phyloP scores from a whole-genome alignment of 169 alveolate species.

The Plasmodium knowlesi region DNA sequence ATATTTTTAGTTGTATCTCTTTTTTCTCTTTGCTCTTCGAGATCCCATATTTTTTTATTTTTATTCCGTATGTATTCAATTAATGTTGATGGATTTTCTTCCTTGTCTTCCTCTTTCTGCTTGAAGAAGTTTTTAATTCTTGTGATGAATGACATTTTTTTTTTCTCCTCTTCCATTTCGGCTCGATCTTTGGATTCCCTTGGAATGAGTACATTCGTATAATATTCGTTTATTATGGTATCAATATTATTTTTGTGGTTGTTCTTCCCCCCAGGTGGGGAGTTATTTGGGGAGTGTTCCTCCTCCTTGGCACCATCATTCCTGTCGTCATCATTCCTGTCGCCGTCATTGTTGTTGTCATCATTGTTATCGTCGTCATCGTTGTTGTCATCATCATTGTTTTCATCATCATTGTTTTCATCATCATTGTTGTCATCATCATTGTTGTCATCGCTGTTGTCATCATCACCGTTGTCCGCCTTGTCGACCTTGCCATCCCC shows the following conservation, averaged over 20 bases:
- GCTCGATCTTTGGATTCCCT: neutral
- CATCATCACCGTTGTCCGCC: neutral
- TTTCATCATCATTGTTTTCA: neutral
- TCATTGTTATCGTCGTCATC: neutral
- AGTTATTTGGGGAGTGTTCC: neutral
- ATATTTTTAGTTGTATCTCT: neutral
- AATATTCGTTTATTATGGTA: neutral
- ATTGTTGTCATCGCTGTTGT: neutral
- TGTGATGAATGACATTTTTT: neutral
- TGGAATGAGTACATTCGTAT: neutral
- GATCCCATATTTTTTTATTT: neutral
- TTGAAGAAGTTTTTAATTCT: neutral
- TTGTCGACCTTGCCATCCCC: neutral
- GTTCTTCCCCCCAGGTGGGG: neutral
- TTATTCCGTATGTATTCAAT: constrained; percentile 32
- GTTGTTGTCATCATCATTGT: neutral
- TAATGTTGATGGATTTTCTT: constrained; percentile 5
- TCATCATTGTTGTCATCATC: neutral
- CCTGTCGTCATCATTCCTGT: neutral
- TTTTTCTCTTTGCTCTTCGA: neutral
- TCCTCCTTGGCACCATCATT: neutral
- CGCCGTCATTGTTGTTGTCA: neutral
- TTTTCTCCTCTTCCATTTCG: neutral
- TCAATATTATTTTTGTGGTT: neutral
- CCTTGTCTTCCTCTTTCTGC: neutral